These are phyloP conservation scores for Trichoderma arundinaceum DNA, from an alignment of 2,329 filamentous ascomycete genomes.

Conservation along the genomic window DNA sequence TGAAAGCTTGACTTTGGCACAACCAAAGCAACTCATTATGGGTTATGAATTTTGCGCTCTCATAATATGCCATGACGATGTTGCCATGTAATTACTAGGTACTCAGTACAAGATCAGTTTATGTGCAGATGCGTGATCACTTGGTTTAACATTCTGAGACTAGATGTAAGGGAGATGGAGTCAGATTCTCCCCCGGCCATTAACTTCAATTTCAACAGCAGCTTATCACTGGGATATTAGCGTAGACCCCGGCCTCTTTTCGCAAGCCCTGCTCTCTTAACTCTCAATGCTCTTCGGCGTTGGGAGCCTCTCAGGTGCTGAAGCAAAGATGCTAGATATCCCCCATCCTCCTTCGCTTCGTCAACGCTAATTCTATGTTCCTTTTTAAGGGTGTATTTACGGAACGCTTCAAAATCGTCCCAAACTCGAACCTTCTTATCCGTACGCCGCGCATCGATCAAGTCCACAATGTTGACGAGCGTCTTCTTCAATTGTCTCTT, in stretches of 20 bases:
- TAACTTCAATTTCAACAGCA: too few relatives aligned
- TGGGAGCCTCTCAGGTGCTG: neutral
- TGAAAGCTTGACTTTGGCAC: constrained; percentile 16
- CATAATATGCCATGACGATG: neutral
- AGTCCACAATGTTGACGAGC: constrained; percentile 43
- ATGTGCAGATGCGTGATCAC: too few relatives aligned
- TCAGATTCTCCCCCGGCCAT: too few relatives aligned
- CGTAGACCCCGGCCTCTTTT: too few relatives aligned
- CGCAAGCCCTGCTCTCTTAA: neutral
- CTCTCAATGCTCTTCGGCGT: neutral
- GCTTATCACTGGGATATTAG: too few relatives aligned
- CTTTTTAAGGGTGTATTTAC: constrained; percentile 37
- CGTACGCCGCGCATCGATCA: constrained; percentile 42
- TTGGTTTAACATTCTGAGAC: too few relatives aligned
- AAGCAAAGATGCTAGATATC: constrained; percentile 36
- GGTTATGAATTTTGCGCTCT: constrained; percentile 8
- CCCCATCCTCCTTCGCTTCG: constrained; percentile 38
- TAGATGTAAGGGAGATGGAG: too few relatives aligned
- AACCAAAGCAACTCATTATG: constrained; percentile 12
- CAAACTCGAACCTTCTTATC: constrained; percentile 38
- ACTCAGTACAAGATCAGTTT: too few relatives aligned
- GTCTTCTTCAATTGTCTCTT: constrained; percentile 37
- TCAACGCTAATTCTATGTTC: constrained; percentile 34
- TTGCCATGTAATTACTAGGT: neutral
- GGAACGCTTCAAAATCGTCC: constrained; percentile 39